These are phyloP conservation scores for Diatrype stigma DNA, from an alignment of 2,329 filamentous ascomycete species.

Conservation along the genomic window DNA sequence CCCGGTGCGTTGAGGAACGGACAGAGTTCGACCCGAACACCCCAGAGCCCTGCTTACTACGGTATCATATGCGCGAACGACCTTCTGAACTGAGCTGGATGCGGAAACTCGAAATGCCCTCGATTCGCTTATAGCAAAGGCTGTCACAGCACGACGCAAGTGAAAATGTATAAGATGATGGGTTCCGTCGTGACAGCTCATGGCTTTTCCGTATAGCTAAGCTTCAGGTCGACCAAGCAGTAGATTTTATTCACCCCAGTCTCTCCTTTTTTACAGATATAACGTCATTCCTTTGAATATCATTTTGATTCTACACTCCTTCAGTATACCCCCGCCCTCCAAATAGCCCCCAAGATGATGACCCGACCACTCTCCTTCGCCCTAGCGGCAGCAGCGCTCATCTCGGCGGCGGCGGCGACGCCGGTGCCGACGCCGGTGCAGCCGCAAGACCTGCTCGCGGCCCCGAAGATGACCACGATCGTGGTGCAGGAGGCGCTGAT, in stretches of 20 bases:
- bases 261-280: background rate
- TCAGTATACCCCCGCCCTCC: no score
- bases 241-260: background rate
- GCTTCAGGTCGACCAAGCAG: background rate
- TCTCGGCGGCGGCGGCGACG: background rate
- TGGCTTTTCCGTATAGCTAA: background rate
- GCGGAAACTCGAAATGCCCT: background rate
- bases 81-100: no score
- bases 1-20: background rate
- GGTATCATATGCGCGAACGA: background rate
- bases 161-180: background rate
- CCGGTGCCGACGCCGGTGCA: background rate
- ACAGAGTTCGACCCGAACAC: background rate
- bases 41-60: background rate
- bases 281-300: background rate
- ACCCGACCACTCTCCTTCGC: background rate
- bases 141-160: background rate
- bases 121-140: background rate
- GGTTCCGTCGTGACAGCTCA: background rate
- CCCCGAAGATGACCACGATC: background rate
- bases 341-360: background rate
- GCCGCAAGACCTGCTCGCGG: background rate
- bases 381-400: background rate
- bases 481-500: background rate
- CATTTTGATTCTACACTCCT: background rate